These are phyloP conservation scores for Stagonosporopsis rhizophila DNA, from an alignment of 2,329 filamentous ascomycete species.

Conservation along the genomic window DNA sequence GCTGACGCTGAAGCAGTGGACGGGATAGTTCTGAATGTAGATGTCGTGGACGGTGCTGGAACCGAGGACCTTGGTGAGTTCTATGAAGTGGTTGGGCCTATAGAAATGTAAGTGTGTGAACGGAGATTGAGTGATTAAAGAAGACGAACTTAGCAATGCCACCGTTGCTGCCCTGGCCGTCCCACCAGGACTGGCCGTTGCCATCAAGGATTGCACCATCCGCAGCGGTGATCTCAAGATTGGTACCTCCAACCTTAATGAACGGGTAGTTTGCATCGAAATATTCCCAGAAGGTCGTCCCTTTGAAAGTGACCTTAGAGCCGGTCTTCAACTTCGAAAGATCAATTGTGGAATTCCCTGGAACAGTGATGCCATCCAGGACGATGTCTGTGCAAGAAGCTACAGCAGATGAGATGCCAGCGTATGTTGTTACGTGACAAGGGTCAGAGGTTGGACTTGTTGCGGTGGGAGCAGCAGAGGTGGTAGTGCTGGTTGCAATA, in stretches of 20 bases:
- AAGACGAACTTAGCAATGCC: conserved; percentile 52
- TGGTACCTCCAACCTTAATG: conserved; percentile 65
- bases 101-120: conserved; percentile 5
- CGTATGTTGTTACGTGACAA: conserved; percentile 33
- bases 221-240: conserved; percentile 66
- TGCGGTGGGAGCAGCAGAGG: background rate
- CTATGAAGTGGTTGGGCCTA: conserved; percentile 16
- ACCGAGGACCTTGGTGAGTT: conserved; percentile 60
- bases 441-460: conserved; percentile 11
- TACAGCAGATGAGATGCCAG: conserved; percentile 15
- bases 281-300: conserved; percentile 59
- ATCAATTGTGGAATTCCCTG: conserved; percentile 65
- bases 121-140: background rate
- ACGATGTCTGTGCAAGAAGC: conserved; percentile 62
- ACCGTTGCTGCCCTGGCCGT: conserved; percentile 55
- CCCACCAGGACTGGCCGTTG: conserved; percentile 55
- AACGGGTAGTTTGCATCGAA: conserved; percentile 57
- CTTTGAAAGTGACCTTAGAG: conserved; percentile 67
- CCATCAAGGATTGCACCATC: conserved; percentile 62
- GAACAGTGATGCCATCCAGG: conserved; percentile 62
- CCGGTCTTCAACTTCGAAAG: conserved; percentile 61
- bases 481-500: background rate
- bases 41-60: conserved; percentile 61
- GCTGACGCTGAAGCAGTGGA: conserved; percentile 58
- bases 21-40: conserved; percentile 63